These are phyloP conservation scores for Phytopythium cucurbitacearum DNA, from an alignment of 352 stramenopile species.

Conservation along the genomic window DNA sequence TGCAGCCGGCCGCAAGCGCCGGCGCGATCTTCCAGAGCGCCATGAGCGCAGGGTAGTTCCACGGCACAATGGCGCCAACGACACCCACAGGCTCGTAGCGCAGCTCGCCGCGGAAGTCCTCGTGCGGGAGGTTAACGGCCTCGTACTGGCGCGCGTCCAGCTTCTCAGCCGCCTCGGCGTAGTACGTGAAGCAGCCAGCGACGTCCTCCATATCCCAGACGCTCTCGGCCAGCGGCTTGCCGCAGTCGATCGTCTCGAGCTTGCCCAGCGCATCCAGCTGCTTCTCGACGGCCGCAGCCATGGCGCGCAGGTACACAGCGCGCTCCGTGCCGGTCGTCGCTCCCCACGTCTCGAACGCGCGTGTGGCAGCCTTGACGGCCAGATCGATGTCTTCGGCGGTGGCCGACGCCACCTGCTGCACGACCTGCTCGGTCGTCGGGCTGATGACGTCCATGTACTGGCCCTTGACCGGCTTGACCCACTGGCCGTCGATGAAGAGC, in stretches of 20 bases:
- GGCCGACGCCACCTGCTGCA: slow-evolving; percentile 44
- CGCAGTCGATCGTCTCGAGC: slow-evolving; percentile 65
- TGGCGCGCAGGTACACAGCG: slow-evolving; percentile 43
- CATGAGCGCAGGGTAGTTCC: slow-evolving; percentile 66
- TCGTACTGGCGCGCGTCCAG: slow-evolving; percentile 53
- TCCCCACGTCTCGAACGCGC: slow-evolving; percentile 42
- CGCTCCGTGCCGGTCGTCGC: slow-evolving; percentile 39
- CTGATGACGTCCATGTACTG: slow-evolving; percentile 62
- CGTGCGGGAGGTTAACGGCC: slow-evolving; percentile 30
- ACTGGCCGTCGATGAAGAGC: slow-evolving; percentile 61
- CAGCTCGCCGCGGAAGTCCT: slow-evolving; percentile 42
- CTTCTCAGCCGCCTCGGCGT: slow-evolving; percentile 40
- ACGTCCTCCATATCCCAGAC: slow-evolving; percentile 75
- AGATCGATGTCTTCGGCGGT: slow-evolving; percentile 40
- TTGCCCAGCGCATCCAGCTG: slow-evolving; percentile 30
- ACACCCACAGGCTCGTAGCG: slow-evolving; percentile 71
- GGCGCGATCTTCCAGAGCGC: slow-evolving; percentile 76
- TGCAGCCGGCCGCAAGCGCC: slow-evolving; percentile 92
- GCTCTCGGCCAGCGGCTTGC: slow-evolving; percentile 57
- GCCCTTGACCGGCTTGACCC: slow-evolving; percentile 31
- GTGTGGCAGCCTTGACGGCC: slow-evolving; percentile 40
- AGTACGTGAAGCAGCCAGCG: slow-evolving; percentile 57
- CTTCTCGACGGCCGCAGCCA: slow-evolving; percentile 36
- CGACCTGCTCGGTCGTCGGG: slow-evolving; percentile 41
- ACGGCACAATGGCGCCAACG: slow-evolving; percentile 61